Evolutionary conservation across 1,284 basidiomycete genomes (phyloP), one percentile per base, ranked within the genome.

Genomic region (Sanghuangporus baumii): DNA sequence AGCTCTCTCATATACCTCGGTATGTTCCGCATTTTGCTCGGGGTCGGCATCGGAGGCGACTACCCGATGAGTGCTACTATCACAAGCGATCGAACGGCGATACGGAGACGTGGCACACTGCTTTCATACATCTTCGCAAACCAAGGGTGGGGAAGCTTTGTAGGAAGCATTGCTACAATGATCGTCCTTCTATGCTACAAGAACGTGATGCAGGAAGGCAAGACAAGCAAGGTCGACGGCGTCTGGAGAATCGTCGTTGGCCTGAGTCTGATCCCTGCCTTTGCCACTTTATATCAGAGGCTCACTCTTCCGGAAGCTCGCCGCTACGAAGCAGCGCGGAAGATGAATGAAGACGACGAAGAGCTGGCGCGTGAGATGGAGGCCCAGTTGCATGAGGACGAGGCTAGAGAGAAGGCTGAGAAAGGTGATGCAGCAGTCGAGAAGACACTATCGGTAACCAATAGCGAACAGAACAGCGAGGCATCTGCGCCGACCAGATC

Each of bases 11-110:
- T 88, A 65, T 90, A 86, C 71, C 75, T 89, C 9, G 79, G 77
- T 26, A 71, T 84, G 9, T 91, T 83, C 73, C 85, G 90, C 36
- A 88, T 90, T 61, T 70, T 92, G 18, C 83, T 91, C 54, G 89
- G 88, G 0, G 75, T 91, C 18, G 89, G 88, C 38, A 88, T 93
- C 5, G 91, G 91, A 31, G 91, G 89, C 31, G 91, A 94, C 74
- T 93, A 93, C 71, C 91, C 91, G 12, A 88, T 92, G 86, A 85
- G 81, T 6, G 87, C 87, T 2, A 82, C 82, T n/a, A 76, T 89
- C 62, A 82, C 85, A 2, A 81, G 80, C n/a, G 91, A 93, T 69
- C 82, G 88, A 20, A 78, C 89, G 1, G 83, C 83, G 65, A 72
- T 91, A 23, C 79, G 83, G 50, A 88, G 89, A 61, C 82, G 91